Conservation (phyloP, 179 eudicot genomes). For the Spinacia oleracea region DNA sequence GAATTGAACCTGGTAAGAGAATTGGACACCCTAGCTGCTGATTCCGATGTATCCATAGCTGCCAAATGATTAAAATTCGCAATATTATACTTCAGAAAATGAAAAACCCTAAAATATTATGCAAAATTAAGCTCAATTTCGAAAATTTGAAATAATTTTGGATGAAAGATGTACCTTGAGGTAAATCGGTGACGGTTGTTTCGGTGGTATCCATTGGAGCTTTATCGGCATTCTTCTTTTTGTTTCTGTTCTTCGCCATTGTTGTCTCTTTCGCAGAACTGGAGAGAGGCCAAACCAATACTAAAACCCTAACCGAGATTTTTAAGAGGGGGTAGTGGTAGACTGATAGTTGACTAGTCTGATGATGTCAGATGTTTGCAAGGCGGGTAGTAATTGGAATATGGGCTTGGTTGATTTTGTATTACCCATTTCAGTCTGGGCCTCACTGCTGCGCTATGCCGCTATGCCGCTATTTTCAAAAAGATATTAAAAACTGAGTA, state of each 20-base stretch:
- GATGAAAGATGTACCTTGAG: slow-evolving; percentile 39
- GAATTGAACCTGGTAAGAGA: slow-evolving; percentile 28
- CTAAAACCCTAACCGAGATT: slow-evolving; percentile 25
- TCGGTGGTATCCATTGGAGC: slow-evolving; percentile 47
- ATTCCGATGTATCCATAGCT: slow-evolving; percentile 77
- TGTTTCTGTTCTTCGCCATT: slow-evolving; percentile 75
- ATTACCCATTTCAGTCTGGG: not conserved
- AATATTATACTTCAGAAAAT: not conserved
- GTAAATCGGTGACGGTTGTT: slow-evolving; percentile 23
- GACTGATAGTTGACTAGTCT: too few relatives aligned
- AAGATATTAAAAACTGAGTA: too few relatives aligned
- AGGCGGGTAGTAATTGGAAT: not conserved
- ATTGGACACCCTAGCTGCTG: slow-evolving; percentile 28
- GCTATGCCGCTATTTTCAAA: too few relatives aligned
- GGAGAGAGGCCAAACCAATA: not conserved
- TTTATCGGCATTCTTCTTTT: slow-evolving; percentile 44
- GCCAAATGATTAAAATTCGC: slow-evolving; percentile 2
- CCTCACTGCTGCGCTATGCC: not conserved
- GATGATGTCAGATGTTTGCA: too few relatives aligned
- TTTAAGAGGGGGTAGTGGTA: not conserved
- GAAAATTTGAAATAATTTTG: not conserved
- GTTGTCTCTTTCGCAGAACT: slow-evolving; percentile 1
- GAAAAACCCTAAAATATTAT: not conserved
- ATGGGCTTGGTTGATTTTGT: not conserved
- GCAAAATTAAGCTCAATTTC: not conserved